A percentile compares a stretch with the other conserved stretches of the same genome.
phyloP scores from a whole-genome alignment of 129 eudicot genomes.

The Tagetes patula region DNA sequence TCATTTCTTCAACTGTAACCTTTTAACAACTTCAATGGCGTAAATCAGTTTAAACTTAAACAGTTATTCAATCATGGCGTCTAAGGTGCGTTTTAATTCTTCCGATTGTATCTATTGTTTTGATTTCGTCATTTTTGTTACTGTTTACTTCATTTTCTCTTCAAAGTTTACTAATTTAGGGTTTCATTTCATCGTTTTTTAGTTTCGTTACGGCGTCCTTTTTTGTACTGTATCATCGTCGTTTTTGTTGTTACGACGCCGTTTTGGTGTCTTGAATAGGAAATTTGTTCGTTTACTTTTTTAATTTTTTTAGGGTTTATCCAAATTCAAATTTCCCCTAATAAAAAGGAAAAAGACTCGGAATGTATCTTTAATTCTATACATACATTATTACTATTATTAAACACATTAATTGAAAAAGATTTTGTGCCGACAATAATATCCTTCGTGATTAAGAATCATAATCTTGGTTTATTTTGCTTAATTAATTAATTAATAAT shows the following conservation, averaged over 20 bases:
- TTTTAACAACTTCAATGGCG: constrained; percentile 27
- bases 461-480: not conserved
- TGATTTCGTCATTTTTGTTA: not conserved
- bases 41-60: constrained; percentile 9
- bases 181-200: constrained; percentile 4
- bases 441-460: not conserved
- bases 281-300: not conserved
- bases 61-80: constrained; percentile 20
- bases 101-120: not conserved
- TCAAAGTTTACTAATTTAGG: not conserved
- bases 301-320: not conserved
- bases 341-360: not conserved
- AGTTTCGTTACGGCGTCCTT: constrained; percentile 11
- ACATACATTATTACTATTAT: not conserved
- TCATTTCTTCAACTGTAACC: constrained; percentile 19
- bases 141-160: not conserved
- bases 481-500: too few relatives aligned
- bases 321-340: constrained; percentile 16
- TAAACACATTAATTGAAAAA: not conserved
- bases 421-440: not conserved
- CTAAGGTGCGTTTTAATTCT: constrained; percentile 20
- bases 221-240: not conserved
- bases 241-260: constrained; percentile 2
- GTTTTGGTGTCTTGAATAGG: not conserved
- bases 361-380: not conserved